Percentiles rank a stretch among this genome's conserved stretches.
phyloP scores from a whole-genome alignment of 2,329 filamentous ascomycete genomes.

The Aspergillus puulaauensis region DNA sequence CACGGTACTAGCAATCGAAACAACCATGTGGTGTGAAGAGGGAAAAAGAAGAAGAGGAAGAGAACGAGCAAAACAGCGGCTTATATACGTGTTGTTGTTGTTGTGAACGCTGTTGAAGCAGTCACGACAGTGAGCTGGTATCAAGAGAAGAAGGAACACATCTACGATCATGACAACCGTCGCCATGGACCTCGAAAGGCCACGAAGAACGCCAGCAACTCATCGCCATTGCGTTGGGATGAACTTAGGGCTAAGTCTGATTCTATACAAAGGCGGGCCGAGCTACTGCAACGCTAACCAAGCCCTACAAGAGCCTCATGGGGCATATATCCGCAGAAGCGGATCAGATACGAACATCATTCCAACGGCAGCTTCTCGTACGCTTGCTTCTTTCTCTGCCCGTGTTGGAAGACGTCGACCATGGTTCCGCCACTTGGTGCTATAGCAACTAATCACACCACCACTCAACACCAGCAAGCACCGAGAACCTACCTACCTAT shows the following conservation, averaged over 20 bases:
- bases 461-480: background rate
- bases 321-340: background rate
- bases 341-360: background rate
- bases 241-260: background rate
- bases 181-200: background rate
- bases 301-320: background rate
- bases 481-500: background rate
- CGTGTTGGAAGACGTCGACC: background rate
- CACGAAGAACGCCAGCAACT: background rate
- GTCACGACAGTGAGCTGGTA: background rate
- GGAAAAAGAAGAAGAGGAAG: conserved; percentile 7
- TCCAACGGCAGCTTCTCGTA: background rate
- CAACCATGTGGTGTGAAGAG: conserved; percentile 13
- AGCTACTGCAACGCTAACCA: background rate
- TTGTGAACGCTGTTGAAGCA: background rate
- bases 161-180: background rate
- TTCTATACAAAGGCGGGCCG: background rate
- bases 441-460: background rate
- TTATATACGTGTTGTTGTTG: background rate
- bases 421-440: background rate
- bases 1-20: conserved; percentile 21
- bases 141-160: background rate
- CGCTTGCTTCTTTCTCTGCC: background rate
- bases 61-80: background rate
- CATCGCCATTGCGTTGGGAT: background rate